Evolutionary conservation across 805 yeast genomes (phyloP).

Genomic region (Candida ovalis): DNA sequence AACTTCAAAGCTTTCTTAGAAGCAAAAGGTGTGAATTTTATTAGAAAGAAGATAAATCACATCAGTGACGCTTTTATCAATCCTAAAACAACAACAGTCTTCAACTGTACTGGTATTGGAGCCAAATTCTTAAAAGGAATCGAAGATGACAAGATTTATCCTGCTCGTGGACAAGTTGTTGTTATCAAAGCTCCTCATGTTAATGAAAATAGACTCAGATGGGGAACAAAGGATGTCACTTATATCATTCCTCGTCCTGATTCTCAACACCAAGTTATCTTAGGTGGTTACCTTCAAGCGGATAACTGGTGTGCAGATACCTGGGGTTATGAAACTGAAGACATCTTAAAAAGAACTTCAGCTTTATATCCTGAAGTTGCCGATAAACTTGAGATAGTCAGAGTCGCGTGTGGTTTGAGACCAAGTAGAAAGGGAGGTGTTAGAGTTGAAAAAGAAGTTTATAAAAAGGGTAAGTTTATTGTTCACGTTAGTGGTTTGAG

Average conservation of each 20-base stretch:
- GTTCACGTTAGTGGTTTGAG: slow-evolving; percentile 73
- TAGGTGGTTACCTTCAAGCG: slow-evolving; percentile 73
- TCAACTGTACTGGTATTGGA: slow-evolving; percentile 78
- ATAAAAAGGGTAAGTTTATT: slow-evolving; percentile 39
- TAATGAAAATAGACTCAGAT: slow-evolving; percentile 51
- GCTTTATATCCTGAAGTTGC: slow-evolving; percentile 47
- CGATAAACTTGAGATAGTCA: slow-evolving; percentile 45
- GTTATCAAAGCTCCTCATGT: slow-evolving; percentile 69
- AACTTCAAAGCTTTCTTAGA: slow-evolving; percentile 44
- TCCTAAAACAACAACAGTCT: slow-evolving; percentile 42
- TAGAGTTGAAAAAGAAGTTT: slow-evolving; percentile 55
- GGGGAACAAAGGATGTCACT: slow-evolving; percentile 62
- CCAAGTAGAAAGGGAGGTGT: slow-evolving; percentile 77
- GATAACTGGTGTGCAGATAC: slow-evolving; percentile 62
- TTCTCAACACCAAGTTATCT: slow-evolving; percentile 60
- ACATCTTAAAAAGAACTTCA: slow-evolving; percentile 48
- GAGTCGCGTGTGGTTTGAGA: slow-evolving; percentile 71
- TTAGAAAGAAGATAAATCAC: slow-evolving; percentile 44
- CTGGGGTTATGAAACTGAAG: slow-evolving; percentile 42
- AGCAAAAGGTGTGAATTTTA: slow-evolving; percentile 48
- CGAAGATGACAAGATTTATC: slow-evolving; percentile 55
- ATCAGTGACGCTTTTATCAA: slow-evolving; percentile 51
- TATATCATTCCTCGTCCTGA: slow-evolving; percentile 71
- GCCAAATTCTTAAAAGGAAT: slow-evolving; percentile 64
- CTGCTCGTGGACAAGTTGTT: slow-evolving; percentile 79